Evolutionary conservation across 352 stramenopile genomes (phyloP).

Genomic region (Phytophthora colocasiae): DNA sequence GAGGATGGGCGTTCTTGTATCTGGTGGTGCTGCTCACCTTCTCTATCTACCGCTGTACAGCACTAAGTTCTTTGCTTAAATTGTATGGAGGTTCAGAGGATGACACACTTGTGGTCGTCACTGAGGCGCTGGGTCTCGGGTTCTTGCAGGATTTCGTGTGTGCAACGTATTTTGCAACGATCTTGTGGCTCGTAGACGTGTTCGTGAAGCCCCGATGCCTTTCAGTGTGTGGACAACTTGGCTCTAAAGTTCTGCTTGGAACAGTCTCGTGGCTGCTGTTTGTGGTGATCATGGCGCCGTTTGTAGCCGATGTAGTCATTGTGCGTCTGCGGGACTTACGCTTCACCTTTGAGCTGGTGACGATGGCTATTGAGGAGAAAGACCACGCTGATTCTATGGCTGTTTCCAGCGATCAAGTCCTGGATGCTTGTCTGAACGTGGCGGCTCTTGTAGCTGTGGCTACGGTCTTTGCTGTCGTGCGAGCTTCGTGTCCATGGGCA

Average conservation of each 20-base stretch:
- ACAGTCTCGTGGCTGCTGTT: constrained; percentile 19
- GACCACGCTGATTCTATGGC: constrained; percentile 10
- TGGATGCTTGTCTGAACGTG: constrained; percentile 3
- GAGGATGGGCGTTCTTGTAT: constrained; percentile 47
- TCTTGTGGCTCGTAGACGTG: constrained; percentile 4
- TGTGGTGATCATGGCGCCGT: constrained; percentile 15
- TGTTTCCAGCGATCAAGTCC: constrained; percentile 12
- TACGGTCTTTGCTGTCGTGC: constrained; percentile 17
- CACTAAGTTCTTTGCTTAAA: constrained; percentile 25
- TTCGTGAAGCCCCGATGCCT: neutral
- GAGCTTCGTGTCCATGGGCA: constrained; percentile 4
- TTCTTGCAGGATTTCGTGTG: constrained; percentile 51
- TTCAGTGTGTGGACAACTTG: neutral
- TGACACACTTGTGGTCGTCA: constrained; percentile 13
- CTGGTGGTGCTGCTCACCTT: constrained; percentile 8
- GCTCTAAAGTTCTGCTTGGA: neutral
- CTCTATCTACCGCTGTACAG: constrained; percentile 4
- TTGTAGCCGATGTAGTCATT: constrained; percentile 24
- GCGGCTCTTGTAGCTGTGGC: neutral
- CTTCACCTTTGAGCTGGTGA: constrained; percentile 27
- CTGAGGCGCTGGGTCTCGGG: constrained; percentile 30
- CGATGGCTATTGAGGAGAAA: constrained; percentile 30
- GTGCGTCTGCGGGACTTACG: constrained; percentile 25
- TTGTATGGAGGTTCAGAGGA: constrained; percentile 13
- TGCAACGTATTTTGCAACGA: constrained; percentile 16